A percentile compares a stretch with the other conserved stretches of the same genome.
These are phyloP conservation scores for Echinosophora koreensis DNA, from an alignment of 306 rosid species.

Conservation along the genomic window DNA sequence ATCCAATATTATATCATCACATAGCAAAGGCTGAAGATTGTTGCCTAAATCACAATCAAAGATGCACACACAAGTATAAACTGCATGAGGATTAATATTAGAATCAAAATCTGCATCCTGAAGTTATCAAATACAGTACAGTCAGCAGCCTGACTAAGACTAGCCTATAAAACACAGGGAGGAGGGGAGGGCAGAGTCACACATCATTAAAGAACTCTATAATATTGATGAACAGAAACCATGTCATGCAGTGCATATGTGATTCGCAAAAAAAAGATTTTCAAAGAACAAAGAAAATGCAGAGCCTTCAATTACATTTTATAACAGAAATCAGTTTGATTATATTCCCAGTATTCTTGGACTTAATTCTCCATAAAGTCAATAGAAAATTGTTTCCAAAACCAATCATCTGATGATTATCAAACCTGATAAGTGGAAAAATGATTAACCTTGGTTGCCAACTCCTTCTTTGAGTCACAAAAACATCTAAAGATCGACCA, in stretches of 20 bases:
- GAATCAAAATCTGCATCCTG: neutral
- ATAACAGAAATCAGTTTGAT: constrained; percentile 34
- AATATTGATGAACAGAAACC: neutral
- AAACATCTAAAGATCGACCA: constrained; percentile 8
- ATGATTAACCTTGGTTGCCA: neutral
- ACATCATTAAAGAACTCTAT: neutral
- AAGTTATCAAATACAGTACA: neutral
- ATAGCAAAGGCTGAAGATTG: neutral
- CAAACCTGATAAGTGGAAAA: constrained; percentile 17
- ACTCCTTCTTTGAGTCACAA: constrained; percentile 23
- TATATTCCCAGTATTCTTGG: constrained; percentile 24
- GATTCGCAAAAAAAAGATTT: neutral
- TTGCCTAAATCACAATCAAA: neutral
- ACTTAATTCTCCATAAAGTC: constrained; percentile 12
- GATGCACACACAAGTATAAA: neutral
- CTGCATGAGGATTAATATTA: neutral
- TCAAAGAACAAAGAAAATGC: constrained; percentile 18
- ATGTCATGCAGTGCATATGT: constrained; percentile 23
- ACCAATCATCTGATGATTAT: constrained; percentile 38
- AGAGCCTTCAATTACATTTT: constrained; percentile 22
- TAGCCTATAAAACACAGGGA: neutral
- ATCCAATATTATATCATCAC: neutral
- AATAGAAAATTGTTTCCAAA: constrained; percentile 19
- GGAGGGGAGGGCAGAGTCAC: neutral
- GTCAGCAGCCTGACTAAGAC: constrained; percentile 10